Conservation (phyloP, 352 stramenopile genomes). For the Phytophthora macrochlamydospora region DNA sequence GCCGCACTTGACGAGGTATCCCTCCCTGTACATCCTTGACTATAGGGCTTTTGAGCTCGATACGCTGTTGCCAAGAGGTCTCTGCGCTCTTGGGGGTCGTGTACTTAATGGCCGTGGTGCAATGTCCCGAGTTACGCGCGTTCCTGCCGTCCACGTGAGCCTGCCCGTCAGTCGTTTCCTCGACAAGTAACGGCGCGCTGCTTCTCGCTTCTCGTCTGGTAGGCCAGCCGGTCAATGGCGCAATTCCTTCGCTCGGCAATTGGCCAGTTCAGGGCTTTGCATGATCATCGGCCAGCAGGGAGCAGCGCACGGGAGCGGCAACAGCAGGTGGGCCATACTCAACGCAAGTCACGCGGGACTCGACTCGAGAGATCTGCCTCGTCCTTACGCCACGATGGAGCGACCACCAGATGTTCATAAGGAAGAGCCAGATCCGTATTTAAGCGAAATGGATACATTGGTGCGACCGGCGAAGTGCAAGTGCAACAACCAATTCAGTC, state of each 20-base stretch:
- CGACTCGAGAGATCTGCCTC: neutral
- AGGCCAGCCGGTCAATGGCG: neutral
- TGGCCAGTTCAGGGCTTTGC: neutral
- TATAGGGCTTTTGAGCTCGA: no score
- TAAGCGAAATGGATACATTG: neutral
- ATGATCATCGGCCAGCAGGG: no score
- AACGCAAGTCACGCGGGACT: neutral
- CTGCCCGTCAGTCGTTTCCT: no score
- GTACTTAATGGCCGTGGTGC: no score
- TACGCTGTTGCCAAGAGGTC: no score
- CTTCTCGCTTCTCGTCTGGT: neutral
- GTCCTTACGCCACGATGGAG: neutral
- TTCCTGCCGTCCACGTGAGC: no score
- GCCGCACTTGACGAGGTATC: slow-evolving; percentile 75
- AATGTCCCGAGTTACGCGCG: no score
- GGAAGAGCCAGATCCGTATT: neutral
- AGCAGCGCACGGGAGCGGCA: neutral
- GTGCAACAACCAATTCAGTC: neutral
- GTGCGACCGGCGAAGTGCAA: neutral
- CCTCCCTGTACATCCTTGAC: slow-evolving; percentile 73
- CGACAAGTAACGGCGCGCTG: neutral
- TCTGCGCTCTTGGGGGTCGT: no score
- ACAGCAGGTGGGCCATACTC: neutral
- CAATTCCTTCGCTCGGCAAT: neutral
- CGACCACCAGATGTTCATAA: neutral